Percentiles rank a stretch among this genome's conserved stretches.
phyloP scores from a whole-genome alignment of 768 basidiomycete genomes.

The Collybia sordida region DNA sequence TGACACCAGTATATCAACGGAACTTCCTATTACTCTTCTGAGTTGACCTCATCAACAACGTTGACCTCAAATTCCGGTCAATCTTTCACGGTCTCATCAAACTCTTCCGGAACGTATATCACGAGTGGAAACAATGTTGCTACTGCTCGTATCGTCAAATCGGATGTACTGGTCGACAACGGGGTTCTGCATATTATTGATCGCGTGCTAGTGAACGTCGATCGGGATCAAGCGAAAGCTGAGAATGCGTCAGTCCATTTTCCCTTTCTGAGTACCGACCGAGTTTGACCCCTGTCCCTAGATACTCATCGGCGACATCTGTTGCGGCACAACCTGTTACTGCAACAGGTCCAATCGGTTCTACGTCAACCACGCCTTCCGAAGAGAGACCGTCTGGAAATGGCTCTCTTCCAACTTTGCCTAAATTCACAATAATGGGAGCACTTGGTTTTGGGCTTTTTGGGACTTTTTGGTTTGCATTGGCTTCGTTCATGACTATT shows the following conservation, averaged over 20 bases:
- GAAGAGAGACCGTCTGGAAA: neutral
- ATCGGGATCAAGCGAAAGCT: slow-evolving; percentile 41
- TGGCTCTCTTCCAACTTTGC: neutral
- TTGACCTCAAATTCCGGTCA: slow-evolving; percentile 58
- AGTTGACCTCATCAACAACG: slow-evolving; percentile 2
- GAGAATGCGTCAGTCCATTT: slow-evolving; percentile 48
- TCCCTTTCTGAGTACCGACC: neutral
- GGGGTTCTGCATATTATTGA: slow-evolving; percentile 71
- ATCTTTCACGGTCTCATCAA: slow-evolving; percentile 46
- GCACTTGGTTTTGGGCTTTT: too few relatives aligned
- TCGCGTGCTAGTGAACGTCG: slow-evolving; percentile 47
- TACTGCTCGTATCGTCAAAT: slow-evolving; percentile 51
- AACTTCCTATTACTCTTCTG: slow-evolving; percentile 61
- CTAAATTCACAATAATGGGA: too few relatives aligned
- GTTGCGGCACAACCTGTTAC: slow-evolving; percentile 36
- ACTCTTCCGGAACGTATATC: slow-evolving; percentile 60
- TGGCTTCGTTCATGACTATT: too few relatives aligned
- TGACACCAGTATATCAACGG: slow-evolving; percentile 64
- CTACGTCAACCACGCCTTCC: slow-evolving; percentile 4
- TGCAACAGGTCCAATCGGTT: slow-evolving; percentile 40
- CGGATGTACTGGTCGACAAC: slow-evolving; percentile 62
- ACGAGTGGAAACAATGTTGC: slow-evolving; percentile 26
- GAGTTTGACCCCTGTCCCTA: slow-evolving; percentile 8
- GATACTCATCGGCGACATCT: slow-evolving; percentile 48
- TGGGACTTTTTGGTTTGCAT: too few relatives aligned